Conservation (phyloP, 176 grass and related monocot genomes). For the Melocanna baccifera region DNA sequence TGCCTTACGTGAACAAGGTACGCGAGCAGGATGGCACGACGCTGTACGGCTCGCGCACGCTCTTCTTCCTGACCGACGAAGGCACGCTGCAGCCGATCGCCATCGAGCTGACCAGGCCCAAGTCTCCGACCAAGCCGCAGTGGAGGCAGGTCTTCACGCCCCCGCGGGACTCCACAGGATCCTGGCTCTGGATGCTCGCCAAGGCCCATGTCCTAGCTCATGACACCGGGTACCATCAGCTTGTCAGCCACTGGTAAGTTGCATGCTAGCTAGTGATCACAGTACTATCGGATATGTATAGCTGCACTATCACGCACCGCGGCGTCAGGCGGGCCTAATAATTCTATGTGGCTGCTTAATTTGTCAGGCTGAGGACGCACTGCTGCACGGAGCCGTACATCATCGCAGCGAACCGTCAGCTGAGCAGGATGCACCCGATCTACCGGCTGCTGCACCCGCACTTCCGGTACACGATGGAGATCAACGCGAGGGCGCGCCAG, state of each 20-base stretch:
- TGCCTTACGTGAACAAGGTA: conserved; percentile 61
- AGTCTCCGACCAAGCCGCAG: conserved; percentile 7
- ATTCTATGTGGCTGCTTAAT: neutral
- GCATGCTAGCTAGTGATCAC: no score
- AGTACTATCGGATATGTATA: no score
- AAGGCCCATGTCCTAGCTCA: conserved; percentile 61
- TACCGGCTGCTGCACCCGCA: conserved; percentile 64
- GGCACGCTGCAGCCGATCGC: conserved; percentile 56
- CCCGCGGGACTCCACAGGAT: conserved; percentile 25
- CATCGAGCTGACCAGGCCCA: conserved; percentile 61
- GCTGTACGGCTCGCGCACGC: conserved; percentile 58
- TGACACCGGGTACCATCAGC: conserved; percentile 62
- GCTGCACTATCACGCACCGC: no score
- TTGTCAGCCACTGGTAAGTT: conserved; percentile 59
- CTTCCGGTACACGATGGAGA: conserved; percentile 78
- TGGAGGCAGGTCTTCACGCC: conserved; percentile 55
- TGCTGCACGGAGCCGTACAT: conserved; percentile 69
- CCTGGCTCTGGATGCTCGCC: conserved; percentile 77
- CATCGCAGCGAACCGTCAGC: conserved; percentile 65
- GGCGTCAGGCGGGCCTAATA: no score
- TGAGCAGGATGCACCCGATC: conserved; percentile 72
- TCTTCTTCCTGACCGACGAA: conserved; percentile 51
- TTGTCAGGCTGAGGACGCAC: conserved; percentile 65
- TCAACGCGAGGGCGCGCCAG: conserved; percentile 53
- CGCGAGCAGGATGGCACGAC: conserved; percentile 40